Base-by-base conservation (phyloP, 306 rosid genomes). In the Styphnolobium japonicum region DNA sequence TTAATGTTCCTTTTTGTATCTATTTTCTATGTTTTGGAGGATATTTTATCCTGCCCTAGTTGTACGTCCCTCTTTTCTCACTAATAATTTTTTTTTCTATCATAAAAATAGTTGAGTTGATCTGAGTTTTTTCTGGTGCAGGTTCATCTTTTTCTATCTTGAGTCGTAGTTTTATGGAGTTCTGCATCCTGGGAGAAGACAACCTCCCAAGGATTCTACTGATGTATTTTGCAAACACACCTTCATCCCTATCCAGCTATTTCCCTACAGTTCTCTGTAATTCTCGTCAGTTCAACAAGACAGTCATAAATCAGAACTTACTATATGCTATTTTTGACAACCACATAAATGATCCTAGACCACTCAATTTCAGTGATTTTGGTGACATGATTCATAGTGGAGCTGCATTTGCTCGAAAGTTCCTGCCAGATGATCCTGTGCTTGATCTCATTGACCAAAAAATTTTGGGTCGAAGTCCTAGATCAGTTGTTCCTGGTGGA, bases 161-260 rank as follows among this genome's bases (percentile, higher is more conserved):
- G 57, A 95, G 94, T 61, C 99, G 93, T 19, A 78, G 79, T 34
- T 89, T 93, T 71, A 83, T 95, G 77, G 99, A 95, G 81, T 95
- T 91, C 64, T 92, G 98, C 68, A 80, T 95, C 65, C 65, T 89
- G 64, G 99, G 94, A 71, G 84, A 82, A 11, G 99, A 95, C 79
- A 95, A 95, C 87, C 91, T 95, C 71, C 99, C 99, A 10, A 85
- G 99, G 88, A 73, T 84, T 42, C 85, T 95, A 3, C 76, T 95
- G 84, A 93, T 95, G 99, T 95, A 95, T 77, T 91, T 95, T 80
- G 83, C 99, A 10, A 95, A 95, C 89, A 89, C 97, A 14, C 94
- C 90, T 48, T 85, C 90, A 7, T 84, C 98, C 33, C 87, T 89
- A 76, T 86, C 90, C 63, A 88, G 75, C 80, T 95, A 95, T 86